phyloP scores from a whole-genome alignment of 768 basidiomycete genomes.

The Termitomyces titanicus region DNA sequence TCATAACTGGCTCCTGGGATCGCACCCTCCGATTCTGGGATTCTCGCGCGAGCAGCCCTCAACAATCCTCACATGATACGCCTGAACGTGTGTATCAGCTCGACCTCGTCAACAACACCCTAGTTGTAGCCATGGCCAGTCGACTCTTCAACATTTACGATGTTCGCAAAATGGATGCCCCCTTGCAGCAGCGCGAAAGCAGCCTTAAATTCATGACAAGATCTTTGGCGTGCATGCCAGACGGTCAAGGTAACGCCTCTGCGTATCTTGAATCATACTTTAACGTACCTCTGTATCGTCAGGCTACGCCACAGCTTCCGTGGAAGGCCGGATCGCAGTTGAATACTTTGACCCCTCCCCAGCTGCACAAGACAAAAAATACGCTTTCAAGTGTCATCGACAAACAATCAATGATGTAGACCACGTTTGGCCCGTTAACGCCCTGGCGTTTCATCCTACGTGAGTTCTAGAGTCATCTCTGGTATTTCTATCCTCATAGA shows the following conservation, averaged over 20 bases:
- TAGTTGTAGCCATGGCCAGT: slow-evolving; percentile 93
- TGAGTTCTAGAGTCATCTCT: slow-evolving; percentile 30
- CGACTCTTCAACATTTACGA: slow-evolving; percentile 89
- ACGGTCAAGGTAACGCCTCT: slow-evolving; percentile 88
- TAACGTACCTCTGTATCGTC: background rate
- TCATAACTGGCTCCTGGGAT: slow-evolving; percentile 93
- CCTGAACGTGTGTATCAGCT: slow-evolving; percentile 87
- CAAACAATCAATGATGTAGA: slow-evolving; percentile 88
- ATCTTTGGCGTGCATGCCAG: slow-evolving; percentile 86
- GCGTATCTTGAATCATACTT: slow-evolving; percentile 9
- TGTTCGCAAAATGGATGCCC: slow-evolving; percentile 69
- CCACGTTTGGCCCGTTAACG: slow-evolving; percentile 95
- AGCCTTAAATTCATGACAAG: slow-evolving; percentile 95
- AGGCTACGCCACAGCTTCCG: slow-evolving; percentile 93
- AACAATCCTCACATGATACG: slow-evolving; percentile 58
- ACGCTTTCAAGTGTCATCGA: slow-evolving; percentile 97
- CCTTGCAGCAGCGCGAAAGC: slow-evolving; percentile 82
- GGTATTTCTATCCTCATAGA: background rate
- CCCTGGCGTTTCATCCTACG: slow-evolving; percentile 90
- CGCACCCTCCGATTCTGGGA: slow-evolving; percentile 88
- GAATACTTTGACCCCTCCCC: slow-evolving; percentile 91
- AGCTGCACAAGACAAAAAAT: slow-evolving; percentile 76
- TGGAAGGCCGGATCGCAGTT: slow-evolving; percentile 95
- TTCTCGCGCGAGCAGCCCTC: slow-evolving; percentile 53
- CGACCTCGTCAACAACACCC: slow-evolving; percentile 70